Conservation (phyloP, 164 flowering plant species). For the Brasenia schreberi region DNA sequence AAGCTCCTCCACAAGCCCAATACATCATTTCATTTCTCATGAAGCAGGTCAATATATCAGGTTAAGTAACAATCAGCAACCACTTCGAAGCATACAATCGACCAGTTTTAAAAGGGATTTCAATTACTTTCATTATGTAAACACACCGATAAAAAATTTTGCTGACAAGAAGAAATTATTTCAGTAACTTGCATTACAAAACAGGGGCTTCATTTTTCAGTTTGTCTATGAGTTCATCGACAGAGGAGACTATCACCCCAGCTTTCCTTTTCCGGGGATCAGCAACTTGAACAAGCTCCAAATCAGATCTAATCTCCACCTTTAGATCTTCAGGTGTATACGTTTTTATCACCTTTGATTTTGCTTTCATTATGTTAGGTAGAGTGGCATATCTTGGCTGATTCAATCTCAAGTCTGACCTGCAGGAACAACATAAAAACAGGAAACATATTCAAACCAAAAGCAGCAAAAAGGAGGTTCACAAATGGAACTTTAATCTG, state of each 20-base stretch:
- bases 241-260: slow-evolving; percentile 71
- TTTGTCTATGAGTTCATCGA: slow-evolving; percentile 81
- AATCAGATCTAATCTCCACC: slow-evolving; percentile 58
- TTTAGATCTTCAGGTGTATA: slow-evolving; percentile 58
- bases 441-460: not conserved
- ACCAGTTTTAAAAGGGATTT: too few relatives aligned
- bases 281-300: slow-evolving; percentile 69
- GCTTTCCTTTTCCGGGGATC: slow-evolving; percentile 95
- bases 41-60: too few relatives aligned
- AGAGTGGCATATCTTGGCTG: slow-evolving; percentile 97
- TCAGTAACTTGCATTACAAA: slow-evolving; percentile 11
- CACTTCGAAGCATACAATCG: too few relatives aligned
- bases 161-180: too few relatives aligned
- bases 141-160: too few relatives aligned
- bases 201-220: slow-evolving; percentile 78
- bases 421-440: slow-evolving; percentile 17
- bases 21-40: too few relatives aligned
- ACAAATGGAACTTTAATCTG: not conserved
- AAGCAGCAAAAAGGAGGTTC: not conserved
- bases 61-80: too few relatives aligned
- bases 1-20: too few relatives aligned
- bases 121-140: too few relatives aligned
- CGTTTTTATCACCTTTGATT: slow-evolving; percentile 79
- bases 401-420: slow-evolving; percentile 88
- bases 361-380: slow-evolving; percentile 98